Evolutionary conservation across 2,329 filamentous ascomycete genomes (phyloP), one percentile per base, ranked within the genome.

Genomic region (Scleromitrula shiraiana): DNA sequence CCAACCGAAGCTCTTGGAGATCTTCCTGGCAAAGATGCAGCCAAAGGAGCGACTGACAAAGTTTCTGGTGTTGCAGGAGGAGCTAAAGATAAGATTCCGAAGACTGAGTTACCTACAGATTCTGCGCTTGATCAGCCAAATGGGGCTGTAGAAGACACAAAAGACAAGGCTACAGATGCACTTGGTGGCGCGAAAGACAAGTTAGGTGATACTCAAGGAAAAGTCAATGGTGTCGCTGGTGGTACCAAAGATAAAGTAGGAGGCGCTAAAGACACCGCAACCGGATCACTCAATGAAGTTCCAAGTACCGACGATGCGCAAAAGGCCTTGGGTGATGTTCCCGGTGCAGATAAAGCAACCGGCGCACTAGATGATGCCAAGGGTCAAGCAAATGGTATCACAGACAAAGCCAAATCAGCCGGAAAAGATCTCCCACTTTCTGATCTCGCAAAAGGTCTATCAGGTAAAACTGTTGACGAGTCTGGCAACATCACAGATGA

Each of bases 401-500:
- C 33, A 10, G 35, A 46, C 10, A 22, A 20, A 12, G 42, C 19
- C 5, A 39, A 46, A 7, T 22, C 33, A 10, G 4, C 6, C 33
- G n/a, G n/a, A n/a, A n/a, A n/a, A n/a, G n/a, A n/a, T n/a, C 10
- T 19, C n/a, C 33, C 19, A 4, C 19, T 22, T 17, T 22, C 19
- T 4, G 6, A 7, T 9, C n/a, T 22, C n/a, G 19, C 19, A 6
- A 10, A 37, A 37, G 33, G 33, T 39, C 71, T 83, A 4, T 81
- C 82, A n/a, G 83, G 83, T 48, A 83, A 85, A 66, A 74, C 78
- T 33, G 80, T 87, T 56, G 83, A 85, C 68, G 85, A 85, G 68
- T 75, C 77, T 3, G 83, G 83, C 32, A 78, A 80, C 39, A 68
- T 77, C 1, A 76, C 80, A 19, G 77, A 79, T 59, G 64, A 63